Percentiles rank a stretch among this genome's conserved stretches.
phyloP scores from a whole-genome alignment of 768 basidiomycete genomes.

The Wakefieldia striispora region DNA sequence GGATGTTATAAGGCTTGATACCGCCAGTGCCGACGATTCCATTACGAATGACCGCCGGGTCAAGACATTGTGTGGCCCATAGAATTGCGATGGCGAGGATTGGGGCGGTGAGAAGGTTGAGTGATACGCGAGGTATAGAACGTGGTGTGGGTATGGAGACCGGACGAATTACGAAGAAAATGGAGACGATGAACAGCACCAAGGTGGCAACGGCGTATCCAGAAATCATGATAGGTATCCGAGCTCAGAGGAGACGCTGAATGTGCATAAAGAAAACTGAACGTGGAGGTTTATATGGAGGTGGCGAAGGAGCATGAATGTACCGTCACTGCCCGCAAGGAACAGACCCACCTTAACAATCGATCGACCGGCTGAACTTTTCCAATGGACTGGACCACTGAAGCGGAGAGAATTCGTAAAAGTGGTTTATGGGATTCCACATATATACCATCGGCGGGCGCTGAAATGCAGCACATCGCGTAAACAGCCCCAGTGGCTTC shows the following conservation, averaged over 20 bases:
- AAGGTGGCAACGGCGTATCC: constrained; percentile 48
- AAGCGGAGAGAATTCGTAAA: too few relatives aligned
- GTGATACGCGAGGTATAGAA: constrained; percentile 33
- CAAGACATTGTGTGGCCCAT: constrained; percentile 55
- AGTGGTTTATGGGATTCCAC: too few relatives aligned
- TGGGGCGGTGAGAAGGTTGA: constrained; percentile 55
- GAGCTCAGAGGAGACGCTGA: neutral
- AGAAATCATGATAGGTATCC: constrained; percentile 37
- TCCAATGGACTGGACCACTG: too few relatives aligned
- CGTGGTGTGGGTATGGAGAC: constrained; percentile 40
- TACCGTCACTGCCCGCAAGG: too few relatives aligned
- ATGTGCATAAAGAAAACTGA: too few relatives aligned
- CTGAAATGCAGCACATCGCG: too few relatives aligned
- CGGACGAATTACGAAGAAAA: constrained; percentile 49
- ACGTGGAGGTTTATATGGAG: too few relatives aligned
- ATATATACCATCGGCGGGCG: too few relatives aligned
- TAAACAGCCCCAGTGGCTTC: too few relatives aligned
- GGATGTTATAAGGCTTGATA: constrained; percentile 88
- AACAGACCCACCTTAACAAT: too few relatives aligned
- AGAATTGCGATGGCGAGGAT: constrained; percentile 50
- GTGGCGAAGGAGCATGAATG: too few relatives aligned
- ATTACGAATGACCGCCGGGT: constrained; percentile 49
- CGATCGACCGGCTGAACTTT: too few relatives aligned
- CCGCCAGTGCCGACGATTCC: constrained; percentile 82
- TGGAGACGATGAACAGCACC: constrained; percentile 52